These are phyloP conservation scores for Arthrobotrys iridis DNA, from an alignment of 2,329 filamentous ascomycete genomes.

Conservation along the genomic window DNA sequence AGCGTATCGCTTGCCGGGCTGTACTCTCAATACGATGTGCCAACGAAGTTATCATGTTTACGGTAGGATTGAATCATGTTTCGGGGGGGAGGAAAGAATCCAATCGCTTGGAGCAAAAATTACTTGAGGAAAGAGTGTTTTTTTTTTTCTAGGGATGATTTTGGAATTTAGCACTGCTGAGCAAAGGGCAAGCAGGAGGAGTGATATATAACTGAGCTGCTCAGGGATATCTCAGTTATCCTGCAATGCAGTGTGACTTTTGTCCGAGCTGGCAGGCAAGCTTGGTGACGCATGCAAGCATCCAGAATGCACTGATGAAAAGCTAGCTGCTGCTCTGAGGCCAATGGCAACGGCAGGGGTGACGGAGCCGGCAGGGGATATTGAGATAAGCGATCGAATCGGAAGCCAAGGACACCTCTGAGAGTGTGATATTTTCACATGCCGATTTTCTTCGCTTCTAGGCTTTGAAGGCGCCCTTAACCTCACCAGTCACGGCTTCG, in stretches of 20 bases:
- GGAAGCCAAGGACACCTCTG: neutral
- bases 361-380: conserved; percentile 11
- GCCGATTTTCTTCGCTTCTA: neutral
- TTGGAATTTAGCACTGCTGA: neutral
- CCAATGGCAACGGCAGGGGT: conserved; percentile 5
- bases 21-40: conserved; percentile 17
- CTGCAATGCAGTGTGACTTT: conserved; percentile 50
- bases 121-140: neutral
- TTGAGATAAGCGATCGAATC: conserved; percentile 44
- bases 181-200: neutral
- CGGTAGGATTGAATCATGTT: neutral
- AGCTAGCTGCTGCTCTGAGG: conserved; percentile 17
- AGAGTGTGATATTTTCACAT: conserved; percentile 17
- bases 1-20: conserved; percentile 25
- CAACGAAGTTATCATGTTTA: conserved; percentile 18
- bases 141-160: neutral
- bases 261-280: neutral
- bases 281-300: conserved; percentile 43
- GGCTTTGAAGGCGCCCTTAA: neutral
- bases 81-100: too few relatives aligned
- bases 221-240: neutral
- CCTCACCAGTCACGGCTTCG: conserved; percentile 8
- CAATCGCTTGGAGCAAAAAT: conserved; percentile 5
- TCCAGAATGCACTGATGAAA: neutral
- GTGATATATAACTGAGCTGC: neutral